Percentiles rank a stretch among this genome's conserved stretches.
phyloP scores from a whole-genome alignment of 2,329 filamentous ascomycete species.

The Pseudopyricularia javanii region DNA sequence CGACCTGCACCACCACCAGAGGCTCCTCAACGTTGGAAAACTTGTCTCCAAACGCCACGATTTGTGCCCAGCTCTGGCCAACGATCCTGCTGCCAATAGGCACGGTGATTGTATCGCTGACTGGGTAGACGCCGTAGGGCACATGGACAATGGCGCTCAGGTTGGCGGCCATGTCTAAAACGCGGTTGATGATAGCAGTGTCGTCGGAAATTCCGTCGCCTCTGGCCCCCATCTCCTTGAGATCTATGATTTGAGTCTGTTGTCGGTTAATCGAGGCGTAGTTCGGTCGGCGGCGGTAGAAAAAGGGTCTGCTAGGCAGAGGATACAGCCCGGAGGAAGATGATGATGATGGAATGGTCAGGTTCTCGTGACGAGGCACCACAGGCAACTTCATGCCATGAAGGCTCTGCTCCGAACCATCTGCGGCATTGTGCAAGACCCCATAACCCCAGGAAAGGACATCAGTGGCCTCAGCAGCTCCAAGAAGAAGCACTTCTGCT shows the following conservation, averaged over 20 bases:
- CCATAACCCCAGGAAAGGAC: no score
- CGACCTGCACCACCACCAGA: conserved; percentile 53
- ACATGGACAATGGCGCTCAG: conserved; percentile 54
- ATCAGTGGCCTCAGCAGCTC: no score
- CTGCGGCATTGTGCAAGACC: no score
- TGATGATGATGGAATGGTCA: no score
- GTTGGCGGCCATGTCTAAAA: conserved; percentile 12
- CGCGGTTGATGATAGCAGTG: conserved; percentile 16
- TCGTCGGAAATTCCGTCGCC: conserved; percentile 18
- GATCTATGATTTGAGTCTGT: conserved; percentile 12
- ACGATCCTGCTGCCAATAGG: conserved; percentile 52
- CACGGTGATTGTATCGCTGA: conserved; percentile 23
- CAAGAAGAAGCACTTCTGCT: no score
- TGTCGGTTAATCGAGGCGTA: background rate
- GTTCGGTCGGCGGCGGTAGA: no score
- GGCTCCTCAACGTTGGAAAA: conserved; percentile 51
- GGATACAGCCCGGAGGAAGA: no score
- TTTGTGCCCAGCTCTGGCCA: conserved; percentile 54
- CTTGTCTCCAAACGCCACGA: conserved; percentile 31
- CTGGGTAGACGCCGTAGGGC: conserved; percentile 13
- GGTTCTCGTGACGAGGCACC: no score
- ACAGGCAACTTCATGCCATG: no score
- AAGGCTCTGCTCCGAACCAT: no score
- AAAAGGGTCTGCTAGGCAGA: no score
- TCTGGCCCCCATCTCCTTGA: conserved; percentile 25